Evolutionary conservation across 1,284 basidiomycete species (phyloP), one percentile per base, ranked within the genome.

Genomic region (Cryptococcus jaspeensis): DNA sequence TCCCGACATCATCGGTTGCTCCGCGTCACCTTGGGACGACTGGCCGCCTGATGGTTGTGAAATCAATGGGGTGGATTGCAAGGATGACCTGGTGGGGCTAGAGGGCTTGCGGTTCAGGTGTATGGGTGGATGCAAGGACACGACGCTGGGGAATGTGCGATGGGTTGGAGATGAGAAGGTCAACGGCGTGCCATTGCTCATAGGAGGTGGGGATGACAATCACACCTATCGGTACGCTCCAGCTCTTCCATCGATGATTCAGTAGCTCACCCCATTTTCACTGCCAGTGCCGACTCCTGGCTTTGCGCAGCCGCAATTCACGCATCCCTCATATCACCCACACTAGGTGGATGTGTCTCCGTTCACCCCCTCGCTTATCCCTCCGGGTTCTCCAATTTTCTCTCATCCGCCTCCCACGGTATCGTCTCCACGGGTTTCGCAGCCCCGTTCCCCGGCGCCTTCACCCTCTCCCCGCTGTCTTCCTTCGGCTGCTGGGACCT

Each of bases 31-130:
- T 22, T 75, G 66, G 66, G 50, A 62, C 25, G 61, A 68, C 52
- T 76, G 70, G 70, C 74, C 74, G 28, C 71, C 73, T 9, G 73
- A 75, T 60, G 52, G 44, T 1, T 76, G 74, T 47, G 74, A 73
- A 3, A 25, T 72, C 9, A 59, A 68, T 44, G 73, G 65, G 16
- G 58, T 49, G 3, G 60, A 46, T 8, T 76, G 74, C 56, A 40
- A 50, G 11, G 36, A 57, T 1, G 55, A 52, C 32, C 56, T 74
- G 52, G 37, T 20, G 3, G 42, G 32, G 11, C 49, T 57, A n/a
- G 46, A 58, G 25, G 49, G 36, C 5, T 55, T 55, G 23, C 47
- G 39, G 22, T 70, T 69, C 48, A 57, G 70, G 36, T 76, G 74
- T 60, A 56, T 73, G n/a, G 73, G 71, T 0, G 73, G 73, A 11